Evolutionary conservation across 2,329 filamentous ascomycete genomes (phyloP).

Genomic region (Keithomyces neogunnii): DNA sequence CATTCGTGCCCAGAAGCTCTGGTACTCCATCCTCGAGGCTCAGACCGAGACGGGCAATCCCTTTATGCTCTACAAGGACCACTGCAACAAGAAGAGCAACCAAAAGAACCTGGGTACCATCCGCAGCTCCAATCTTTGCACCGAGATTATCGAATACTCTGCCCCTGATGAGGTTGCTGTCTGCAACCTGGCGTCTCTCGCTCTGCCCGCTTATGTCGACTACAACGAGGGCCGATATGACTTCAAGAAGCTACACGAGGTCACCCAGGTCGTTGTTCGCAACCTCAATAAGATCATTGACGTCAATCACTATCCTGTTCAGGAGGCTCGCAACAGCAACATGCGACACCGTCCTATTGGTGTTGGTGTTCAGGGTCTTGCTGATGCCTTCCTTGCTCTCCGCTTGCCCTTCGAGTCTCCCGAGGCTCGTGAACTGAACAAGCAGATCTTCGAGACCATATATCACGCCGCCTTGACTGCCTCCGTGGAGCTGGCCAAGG

Average conservation of each 20-base stretch:
- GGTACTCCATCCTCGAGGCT: slow-evolving; percentile 96
- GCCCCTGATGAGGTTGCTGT: slow-evolving; percentile 97
- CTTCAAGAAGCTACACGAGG: slow-evolving; percentile 94
- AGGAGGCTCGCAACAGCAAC: slow-evolving; percentile 90
- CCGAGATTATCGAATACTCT: slow-evolving; percentile 95
- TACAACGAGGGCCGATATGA: slow-evolving; percentile 78
- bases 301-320: slow-evolving; percentile 96
- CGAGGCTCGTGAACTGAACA: slow-evolving; percentile 89
- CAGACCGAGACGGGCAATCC: slow-evolving; percentile 99
- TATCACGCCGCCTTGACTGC: slow-evolving; percentile 92
- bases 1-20: slow-evolving; percentile 96
- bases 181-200: slow-evolving; percentile 93
- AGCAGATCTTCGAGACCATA: slow-evolving; percentile 98
- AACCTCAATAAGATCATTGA: slow-evolving; percentile 99
- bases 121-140: slow-evolving; percentile 97
- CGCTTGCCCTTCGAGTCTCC: slow-evolving; percentile 95
- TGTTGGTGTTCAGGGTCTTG: slow-evolving; percentile 94
- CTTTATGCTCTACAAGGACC: slow-evolving; percentile 99
- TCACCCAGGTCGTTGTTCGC: slow-evolving; percentile 81
- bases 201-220: slow-evolving; percentile 86
- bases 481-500: slow-evolving; percentile 77
- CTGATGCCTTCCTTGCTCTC: slow-evolving; percentile 94
- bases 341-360: slow-evolving; percentile 94
- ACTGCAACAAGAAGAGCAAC: slow-evolving; percentile 98
- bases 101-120: slow-evolving; percentile 99